Evolutionary conservation across 805 yeast genomes (phyloP).

Genomic region (Candida chauliodis): DNA sequence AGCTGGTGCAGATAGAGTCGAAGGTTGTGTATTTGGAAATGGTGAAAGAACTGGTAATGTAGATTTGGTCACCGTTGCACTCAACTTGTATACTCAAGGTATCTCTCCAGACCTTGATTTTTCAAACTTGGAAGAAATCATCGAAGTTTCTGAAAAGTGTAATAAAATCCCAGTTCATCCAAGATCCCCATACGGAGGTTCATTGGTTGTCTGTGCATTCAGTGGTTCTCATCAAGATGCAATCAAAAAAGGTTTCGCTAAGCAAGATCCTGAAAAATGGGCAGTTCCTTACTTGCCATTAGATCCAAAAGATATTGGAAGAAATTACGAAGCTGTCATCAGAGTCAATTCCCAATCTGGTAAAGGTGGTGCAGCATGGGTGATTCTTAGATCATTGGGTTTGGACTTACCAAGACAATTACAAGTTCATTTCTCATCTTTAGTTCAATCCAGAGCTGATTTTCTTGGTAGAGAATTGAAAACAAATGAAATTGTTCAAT

Average conservation of each 20-base stretch:
- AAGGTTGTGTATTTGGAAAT: conserved; percentile 78
- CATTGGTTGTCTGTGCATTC: conserved; percentile 75
- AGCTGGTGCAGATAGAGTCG: conserved; percentile 86
- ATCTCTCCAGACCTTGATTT: conserved; percentile 69
- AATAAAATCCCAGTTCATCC: conserved; percentile 72
- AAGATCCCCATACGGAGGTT: conserved; percentile 80
- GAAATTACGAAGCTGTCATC: conserved; percentile 78
- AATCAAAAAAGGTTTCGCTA: conserved; percentile 60
- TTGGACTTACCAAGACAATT: conserved; percentile 69
- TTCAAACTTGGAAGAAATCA: conserved; percentile 62
- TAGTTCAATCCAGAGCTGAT: conserved; percentile 66
- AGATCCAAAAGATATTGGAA: conserved; percentile 78
- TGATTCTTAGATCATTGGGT: conserved; percentile 64
- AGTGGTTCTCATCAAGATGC: conserved; percentile 74
- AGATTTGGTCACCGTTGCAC: conserved; percentile 70
- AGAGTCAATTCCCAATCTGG: conserved; percentile 86
- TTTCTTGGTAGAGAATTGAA: conserved; percentile 64
- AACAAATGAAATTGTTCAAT: conserved; percentile 56
- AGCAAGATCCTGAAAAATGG: conserved; percentile 52
- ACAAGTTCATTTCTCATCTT: conserved; percentile 64
- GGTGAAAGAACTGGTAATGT: conserved; percentile 88
- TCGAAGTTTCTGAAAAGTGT: conserved; percentile 70
- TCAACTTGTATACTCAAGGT: conserved; percentile 78
- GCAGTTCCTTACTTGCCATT: conserved; percentile 72
- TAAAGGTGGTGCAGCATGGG: conserved; percentile 87